Conservation (phyloP, 2,329 filamentous ascomycete genomes). For the Colletotrichum sidae region DNA sequence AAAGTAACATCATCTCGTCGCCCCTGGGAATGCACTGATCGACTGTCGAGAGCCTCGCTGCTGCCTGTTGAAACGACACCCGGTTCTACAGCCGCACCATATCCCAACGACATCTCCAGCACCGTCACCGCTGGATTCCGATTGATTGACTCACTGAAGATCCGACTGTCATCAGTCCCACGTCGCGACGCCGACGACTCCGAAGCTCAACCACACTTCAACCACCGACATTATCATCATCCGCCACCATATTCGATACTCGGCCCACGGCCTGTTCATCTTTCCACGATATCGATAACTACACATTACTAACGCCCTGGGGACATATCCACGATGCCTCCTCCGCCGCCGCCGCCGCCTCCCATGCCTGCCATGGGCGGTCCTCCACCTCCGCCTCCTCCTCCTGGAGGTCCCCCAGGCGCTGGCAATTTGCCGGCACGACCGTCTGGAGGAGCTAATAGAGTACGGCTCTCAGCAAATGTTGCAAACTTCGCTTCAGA, state of each 20-base stretch:
- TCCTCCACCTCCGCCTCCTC: constrained; percentile 75
- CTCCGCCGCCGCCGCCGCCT: constrained; percentile 79
- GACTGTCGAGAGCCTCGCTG: constrained; percentile 28
- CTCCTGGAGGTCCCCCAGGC: constrained; percentile 49
- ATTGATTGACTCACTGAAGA: neutral
- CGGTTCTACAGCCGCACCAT: constrained; percentile 15
- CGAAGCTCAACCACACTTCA: constrained; percentile 26
- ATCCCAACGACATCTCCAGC: constrained; percentile 26
- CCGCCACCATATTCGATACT: constrained; percentile 2
- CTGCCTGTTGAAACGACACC: constrained; percentile 21
- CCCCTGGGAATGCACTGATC: constrained; percentile 30
- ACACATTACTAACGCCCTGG: no score
- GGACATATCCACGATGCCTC: constrained; percentile 47
- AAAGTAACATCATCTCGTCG: constrained; percentile 30
- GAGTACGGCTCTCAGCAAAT: constrained; percentile 64
- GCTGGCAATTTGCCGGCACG: constrained; percentile 66
- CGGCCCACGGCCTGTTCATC: neutral
- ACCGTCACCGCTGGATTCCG: neutral
- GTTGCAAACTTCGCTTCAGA: neutral
- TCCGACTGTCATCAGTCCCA: constrained; percentile 8
- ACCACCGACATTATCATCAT: constrained; percentile 16
- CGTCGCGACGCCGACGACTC: constrained; percentile 35
- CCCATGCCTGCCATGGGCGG: constrained; percentile 67
- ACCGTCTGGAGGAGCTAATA: constrained; percentile 65
- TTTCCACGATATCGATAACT: neutral